These are phyloP conservation scores for Coemansia guatemalensis DNA, from an alignment of 192 early-diverging fungal genomes.

Conservation along the genomic window DNA sequence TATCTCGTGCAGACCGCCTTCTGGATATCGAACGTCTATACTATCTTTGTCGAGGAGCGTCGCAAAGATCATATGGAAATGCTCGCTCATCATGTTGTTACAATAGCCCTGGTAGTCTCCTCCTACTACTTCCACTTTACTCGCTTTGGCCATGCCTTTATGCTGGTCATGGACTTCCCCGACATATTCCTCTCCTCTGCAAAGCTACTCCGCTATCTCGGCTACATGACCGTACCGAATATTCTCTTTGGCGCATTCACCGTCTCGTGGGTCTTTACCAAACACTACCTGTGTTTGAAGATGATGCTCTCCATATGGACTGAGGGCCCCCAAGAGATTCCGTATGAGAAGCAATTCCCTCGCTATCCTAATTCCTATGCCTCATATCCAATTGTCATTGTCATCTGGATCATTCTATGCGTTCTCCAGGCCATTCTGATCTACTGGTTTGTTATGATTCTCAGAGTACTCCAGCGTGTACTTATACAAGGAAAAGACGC, in stretches of 20 bases:
- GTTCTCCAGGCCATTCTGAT: conserved; percentile 68
- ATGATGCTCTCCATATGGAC: conserved; percentile 65
- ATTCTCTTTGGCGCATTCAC: conserved; percentile 73
- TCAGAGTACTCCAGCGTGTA: conserved; percentile 60
- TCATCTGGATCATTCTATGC: conserved; percentile 61
- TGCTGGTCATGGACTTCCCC: conserved; percentile 58
- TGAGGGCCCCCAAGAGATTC: conserved; percentile 47
- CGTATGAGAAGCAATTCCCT: conserved; percentile 59
- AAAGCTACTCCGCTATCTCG: conserved; percentile 78
- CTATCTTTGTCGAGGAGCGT: conserved; percentile 54
- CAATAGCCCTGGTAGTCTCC: conserved; percentile 46
- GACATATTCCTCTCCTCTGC: conserved; percentile 60
- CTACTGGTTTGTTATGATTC: conserved; percentile 78
- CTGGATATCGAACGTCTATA: conserved; percentile 53
- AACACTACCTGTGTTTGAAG: conserved; percentile 68
- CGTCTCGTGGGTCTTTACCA: conserved; percentile 72
- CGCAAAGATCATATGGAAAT: conserved; percentile 56
- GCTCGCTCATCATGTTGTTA: conserved; percentile 56
- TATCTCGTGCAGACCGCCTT: conserved; percentile 53
- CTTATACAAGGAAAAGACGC: conserved; percentile 62
- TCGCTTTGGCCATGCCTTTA: conserved; percentile 54
- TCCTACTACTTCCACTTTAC: conserved; percentile 58
- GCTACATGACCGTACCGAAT: conserved; percentile 62
- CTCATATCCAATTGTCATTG: conserved; percentile 40
- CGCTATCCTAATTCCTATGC: conserved; percentile 58